A percentile compares a stretch with the other conserved stretches of the same genome.
Evolutionary conservation across 306 rosid genomes (phyloP).

Genomic region (Cucumis sativus): DNA sequence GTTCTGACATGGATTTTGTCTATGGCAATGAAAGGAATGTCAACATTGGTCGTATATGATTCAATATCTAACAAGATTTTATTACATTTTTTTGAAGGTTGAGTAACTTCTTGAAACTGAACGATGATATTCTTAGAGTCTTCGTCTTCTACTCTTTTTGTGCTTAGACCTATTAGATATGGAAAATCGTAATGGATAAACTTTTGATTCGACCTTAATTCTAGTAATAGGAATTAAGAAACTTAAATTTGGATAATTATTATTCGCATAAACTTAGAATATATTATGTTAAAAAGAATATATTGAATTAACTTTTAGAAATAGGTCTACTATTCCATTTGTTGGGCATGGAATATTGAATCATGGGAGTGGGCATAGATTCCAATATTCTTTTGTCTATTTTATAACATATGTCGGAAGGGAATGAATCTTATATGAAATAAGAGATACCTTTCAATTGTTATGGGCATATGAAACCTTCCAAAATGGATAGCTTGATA

Average conservation of each 20-base stretch:
- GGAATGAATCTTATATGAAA: background rate
- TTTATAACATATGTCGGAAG: background rate
- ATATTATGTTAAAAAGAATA: background rate
- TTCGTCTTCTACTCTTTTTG: too few relatives aligned
- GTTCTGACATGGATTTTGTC: too few relatives aligned
- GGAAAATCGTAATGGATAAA: too few relatives aligned
- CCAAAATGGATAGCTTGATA: background rate
- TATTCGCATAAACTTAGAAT: background rate
- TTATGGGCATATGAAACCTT: constrained; percentile 3
- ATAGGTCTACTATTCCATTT: background rate
- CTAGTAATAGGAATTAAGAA: too few relatives aligned
- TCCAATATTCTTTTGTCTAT: background rate
- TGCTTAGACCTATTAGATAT: too few relatives aligned
- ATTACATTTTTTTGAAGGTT: too few relatives aligned
- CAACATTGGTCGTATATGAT: too few relatives aligned
- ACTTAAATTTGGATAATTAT: background rate
- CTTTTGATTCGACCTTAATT: too few relatives aligned
- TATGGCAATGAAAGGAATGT: too few relatives aligned
- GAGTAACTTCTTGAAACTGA: too few relatives aligned
- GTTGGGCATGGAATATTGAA: background rate
- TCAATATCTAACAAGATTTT: too few relatives aligned
- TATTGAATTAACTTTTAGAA: background rate
- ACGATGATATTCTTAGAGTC: too few relatives aligned
- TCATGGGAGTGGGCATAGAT: background rate
- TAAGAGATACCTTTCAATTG: background rate